Base-by-base conservation (phyloP, 169 alveolate genomes). In the Cytauxzoon felis region DNA sequence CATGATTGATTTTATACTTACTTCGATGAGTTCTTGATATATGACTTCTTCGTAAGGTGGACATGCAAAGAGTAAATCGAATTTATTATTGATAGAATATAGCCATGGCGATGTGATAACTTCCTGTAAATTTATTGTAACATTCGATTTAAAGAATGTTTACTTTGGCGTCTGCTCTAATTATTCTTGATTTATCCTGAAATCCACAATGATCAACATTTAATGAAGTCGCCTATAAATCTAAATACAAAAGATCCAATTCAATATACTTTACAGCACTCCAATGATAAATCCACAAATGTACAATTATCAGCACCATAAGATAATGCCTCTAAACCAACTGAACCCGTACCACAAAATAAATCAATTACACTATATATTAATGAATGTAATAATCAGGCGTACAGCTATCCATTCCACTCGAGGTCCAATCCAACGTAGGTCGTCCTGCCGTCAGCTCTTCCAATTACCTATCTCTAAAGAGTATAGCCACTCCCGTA, bases 1-100 rank as follows among this genome's bases (percentile, higher is more conserved):
- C 5, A 47, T 24, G 2, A 23, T 23, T 1, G 5, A 21, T 1
- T 26, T 7, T 6, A 19, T 18, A 18, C 64, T 4, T 0, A 79
- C 89, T 67, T 80, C 56, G 34, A 87, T 65, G 50, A 87, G 24
- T 19, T 81, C 81, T 36, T 61, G 67, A 65, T 87, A 87, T 2
- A 83, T 69, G 26, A 87, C 88, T 47, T 86, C 89, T 26, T 86
- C 91, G 64, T 87, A 87, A 11, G 93, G 93, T 2, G 93, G 93
- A 33, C 89, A 81, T 16, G 80, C 89, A 41, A 87, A 80, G 45
- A 73, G 54, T 47, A 87, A 45, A 34, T 87, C 81, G 60, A 68
- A 86, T 61, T 73, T 72, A 4, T 84, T 89, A 9, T 48, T 56
- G 13, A 87, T 36, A 29, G 84, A 32, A 62, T 78, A 78, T 59